Conservation (phyloP, 768 basidiomycete species). For the Termitomyces sp. region DNA sequence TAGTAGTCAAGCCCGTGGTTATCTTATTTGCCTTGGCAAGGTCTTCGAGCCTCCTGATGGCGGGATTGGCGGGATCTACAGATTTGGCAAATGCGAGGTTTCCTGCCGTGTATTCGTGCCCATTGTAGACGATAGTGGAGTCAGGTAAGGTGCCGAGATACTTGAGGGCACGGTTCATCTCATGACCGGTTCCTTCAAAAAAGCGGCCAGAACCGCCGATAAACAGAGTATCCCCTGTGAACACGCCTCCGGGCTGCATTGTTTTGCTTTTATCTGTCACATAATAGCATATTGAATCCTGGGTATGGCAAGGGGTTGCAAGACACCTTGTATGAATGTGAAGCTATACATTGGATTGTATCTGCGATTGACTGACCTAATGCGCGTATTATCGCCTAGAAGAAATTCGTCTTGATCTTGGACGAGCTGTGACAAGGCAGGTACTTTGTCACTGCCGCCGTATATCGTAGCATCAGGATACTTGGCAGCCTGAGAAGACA, state of each 20-base stretch:
- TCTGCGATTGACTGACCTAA: conserved; percentile 37
- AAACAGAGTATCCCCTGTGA: conserved; percentile 95
- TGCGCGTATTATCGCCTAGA: conserved; percentile 55
- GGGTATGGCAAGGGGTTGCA: conserved; percentile 91
- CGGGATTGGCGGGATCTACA: conserved; percentile 56
- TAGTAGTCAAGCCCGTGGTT: conserved; percentile 81
- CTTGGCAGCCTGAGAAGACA: conserved; percentile 27
- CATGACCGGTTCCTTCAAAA: conserved; percentile 77
- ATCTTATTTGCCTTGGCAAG: conserved; percentile 52
- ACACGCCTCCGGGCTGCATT: conserved; percentile 66
- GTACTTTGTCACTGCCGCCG: conserved; percentile 71
- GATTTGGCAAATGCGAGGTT: conserved; percentile 66
- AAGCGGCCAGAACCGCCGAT: conserved; percentile 87
- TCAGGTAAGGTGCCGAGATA: conserved; percentile 73
- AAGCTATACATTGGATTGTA: not conserved
- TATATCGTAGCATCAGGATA: conserved; percentile 57
- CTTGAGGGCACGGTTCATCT: conserved; percentile 75
- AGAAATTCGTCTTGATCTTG: conserved; percentile 78
- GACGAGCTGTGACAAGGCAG: conserved; percentile 64
- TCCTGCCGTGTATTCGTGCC: conserved; percentile 86
- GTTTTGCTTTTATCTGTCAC: conserved; percentile 46
- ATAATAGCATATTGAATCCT: conserved; percentile 93
- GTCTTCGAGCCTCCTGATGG: conserved; percentile 49
- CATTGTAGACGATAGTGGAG: conserved; percentile 77
- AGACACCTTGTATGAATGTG: conserved; percentile 48